Conservation (phyloP, 208 protist genomes). For the Herpetomonas samuelpessoai region DNA sequence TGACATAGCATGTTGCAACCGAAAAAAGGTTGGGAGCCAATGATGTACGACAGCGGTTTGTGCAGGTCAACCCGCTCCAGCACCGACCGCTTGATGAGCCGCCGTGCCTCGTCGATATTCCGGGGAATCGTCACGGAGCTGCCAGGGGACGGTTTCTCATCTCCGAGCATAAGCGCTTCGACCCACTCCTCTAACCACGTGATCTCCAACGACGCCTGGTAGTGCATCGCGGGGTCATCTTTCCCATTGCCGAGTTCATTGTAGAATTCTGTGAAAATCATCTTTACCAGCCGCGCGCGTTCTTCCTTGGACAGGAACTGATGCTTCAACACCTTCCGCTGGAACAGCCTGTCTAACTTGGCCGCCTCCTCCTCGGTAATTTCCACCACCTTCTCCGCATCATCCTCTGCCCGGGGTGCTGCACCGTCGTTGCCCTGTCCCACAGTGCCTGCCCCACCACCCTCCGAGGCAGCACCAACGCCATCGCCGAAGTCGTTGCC, state of each 20-base stretch:
- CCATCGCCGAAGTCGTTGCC: background rate
- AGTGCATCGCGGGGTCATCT: conserved; percentile 50
- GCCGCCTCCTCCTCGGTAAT: conserved; percentile 19
- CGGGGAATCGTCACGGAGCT: background rate
- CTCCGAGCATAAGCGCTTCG: conserved; percentile 5
- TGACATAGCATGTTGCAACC: conserved; percentile 67
- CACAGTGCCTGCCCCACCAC: background rate
- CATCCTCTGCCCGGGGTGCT: background rate
- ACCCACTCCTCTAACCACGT: conserved; percentile 82
- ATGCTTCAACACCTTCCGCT: background rate
- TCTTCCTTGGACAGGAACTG: conserved; percentile 35
- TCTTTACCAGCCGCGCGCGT: conserved; percentile 31
- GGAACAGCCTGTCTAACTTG: conserved; percentile 26
- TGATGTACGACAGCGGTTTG: conserved; percentile 87
- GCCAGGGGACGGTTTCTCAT: background rate
- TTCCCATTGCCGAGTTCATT: conserved; percentile 19
- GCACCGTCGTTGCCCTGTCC: background rate
- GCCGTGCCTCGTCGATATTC: conserved; percentile 27
- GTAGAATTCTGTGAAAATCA: conserved; percentile 71
- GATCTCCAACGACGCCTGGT: conserved; percentile 73
- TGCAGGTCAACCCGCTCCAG: conserved; percentile 75
- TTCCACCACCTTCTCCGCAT: conserved; percentile 13
- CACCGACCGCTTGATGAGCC: conserved; percentile 61
- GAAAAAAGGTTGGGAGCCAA: conserved; percentile 84
- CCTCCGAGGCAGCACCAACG: background rate